Base-by-base conservation (phyloP, 257 asterid species). In the Buddleja alternifolia region DNA sequence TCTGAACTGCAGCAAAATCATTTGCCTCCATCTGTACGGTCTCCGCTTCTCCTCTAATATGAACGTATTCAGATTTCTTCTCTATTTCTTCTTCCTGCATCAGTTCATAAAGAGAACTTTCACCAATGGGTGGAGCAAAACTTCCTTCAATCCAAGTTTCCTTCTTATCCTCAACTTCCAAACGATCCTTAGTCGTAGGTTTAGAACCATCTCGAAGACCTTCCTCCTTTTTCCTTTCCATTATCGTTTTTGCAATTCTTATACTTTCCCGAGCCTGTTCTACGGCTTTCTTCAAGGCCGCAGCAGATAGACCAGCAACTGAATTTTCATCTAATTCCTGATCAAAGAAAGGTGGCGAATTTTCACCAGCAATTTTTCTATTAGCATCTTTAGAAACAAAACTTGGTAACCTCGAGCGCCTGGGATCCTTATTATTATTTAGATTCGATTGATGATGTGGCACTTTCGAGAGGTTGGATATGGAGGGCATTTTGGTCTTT, bases 231-330 rank as follows among this genome's bases (percentile, higher is more conserved):
- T 76, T 82, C 73, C 84, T 85, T 65, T 86, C 96, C 98, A 86
- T 87, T 47, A 87, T 69, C 82, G 81, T 82, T 78, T 85, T 88
- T 23, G 96, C 96, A 16, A 86, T 63, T 63, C 96, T 78, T 74
- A 93, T 90, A 77, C 88, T 87, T 78, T 93, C 96, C 75, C 88
- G 93, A 75, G 97, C 99, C 78, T 88, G 88, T 71, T 88, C 93
- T 46, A 93, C 76, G 42, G 97, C 99, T 68, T 79, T 88, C 78
- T 80, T 90, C 80, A 90, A 72, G 45, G 93, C 90, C 73, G 95
- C 90, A 10, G 89, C 92, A 62, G 96, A 84, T 42, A 73, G 77
- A 66, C 92, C 97, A 63, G 93, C 97, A 73, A 73, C 84, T 37
- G 99, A 93, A 75, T 87, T 85, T 60, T 74, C 88, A 68, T 90